Evolutionary conservation across 2,329 filamentous ascomycete species (phyloP).

Genomic region (Didymella pomorum): DNA sequence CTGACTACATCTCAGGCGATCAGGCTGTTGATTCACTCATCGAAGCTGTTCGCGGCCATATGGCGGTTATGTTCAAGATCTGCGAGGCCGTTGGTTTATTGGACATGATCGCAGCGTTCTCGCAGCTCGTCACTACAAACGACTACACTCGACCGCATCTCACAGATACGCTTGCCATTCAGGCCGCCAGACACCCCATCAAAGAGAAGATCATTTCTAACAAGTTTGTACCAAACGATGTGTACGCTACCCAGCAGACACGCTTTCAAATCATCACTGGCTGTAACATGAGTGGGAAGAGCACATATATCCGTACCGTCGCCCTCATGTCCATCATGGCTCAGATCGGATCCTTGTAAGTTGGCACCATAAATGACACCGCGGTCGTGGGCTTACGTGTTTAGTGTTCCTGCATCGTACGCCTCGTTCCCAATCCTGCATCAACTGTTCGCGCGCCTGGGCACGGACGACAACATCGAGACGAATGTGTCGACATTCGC

Average conservation of each 20-base stretch:
- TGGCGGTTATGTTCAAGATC: slow-evolving; percentile 79
- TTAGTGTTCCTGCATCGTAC: slow-evolving; percentile 77
- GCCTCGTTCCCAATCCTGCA: slow-evolving; percentile 81
- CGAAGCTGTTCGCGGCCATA: slow-evolving; percentile 72
- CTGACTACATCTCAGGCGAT: slow-evolving; percentile 58
- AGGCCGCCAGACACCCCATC: slow-evolving; percentile 79
- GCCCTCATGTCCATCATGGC: slow-evolving; percentile 91
- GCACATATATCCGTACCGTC: slow-evolving; percentile 88
- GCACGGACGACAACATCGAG: slow-evolving; percentile 86
- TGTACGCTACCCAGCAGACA: slow-evolving; percentile 80
- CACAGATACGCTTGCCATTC: slow-evolving; percentile 73
- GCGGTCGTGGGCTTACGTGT: slow-evolving; percentile 16
- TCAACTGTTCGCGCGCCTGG: slow-evolving; percentile 86
- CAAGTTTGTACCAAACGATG: slow-evolving; percentile 86
- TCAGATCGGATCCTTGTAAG: slow-evolving; percentile 81
- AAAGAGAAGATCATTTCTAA: slow-evolving; percentile 74
- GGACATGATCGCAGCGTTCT: slow-evolving; percentile 69
- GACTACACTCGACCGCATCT: slow-evolving; percentile 74
- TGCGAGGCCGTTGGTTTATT: slow-evolving; percentile 87
- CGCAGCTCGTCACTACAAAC: slow-evolving; percentile 71
- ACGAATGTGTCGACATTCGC: slow-evolving; percentile 93
- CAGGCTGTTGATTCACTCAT: slow-evolving; percentile 76
- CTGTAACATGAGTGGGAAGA: slow-evolving; percentile 97
- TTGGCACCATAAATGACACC: background rate
- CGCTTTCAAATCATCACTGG: slow-evolving; percentile 94